Evolutionary conservation across 495 filamentous ascomycete genomes (phyloP), one percentile per base, ranked within the genome.

Genomic region (Penicillium tannophilum): DNA sequence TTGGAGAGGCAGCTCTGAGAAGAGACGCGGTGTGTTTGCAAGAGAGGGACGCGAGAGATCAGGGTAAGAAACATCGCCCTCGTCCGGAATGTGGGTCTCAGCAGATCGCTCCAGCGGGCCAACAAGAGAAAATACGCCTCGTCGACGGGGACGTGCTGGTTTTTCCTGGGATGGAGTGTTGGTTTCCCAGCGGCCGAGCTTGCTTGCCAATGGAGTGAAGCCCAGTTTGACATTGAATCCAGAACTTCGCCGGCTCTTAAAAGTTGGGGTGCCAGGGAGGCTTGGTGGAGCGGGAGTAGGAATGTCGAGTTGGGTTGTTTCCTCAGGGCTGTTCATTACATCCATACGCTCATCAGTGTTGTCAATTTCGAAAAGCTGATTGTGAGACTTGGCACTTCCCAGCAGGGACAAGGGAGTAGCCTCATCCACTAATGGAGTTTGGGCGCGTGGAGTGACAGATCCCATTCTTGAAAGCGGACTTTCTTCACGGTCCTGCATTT

Each of bases 191-290:
- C 76, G 71, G 55, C 73, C 80, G 7, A 91, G 69, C 57, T 87
- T 82, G 8, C 78, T 68, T 20, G 85, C 83, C 17, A 90, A 69
- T 12, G 86, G 82, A 3, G 86, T 88, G 48, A 90, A 86, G 16
- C 82, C 83, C 39, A 84, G 55, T 35, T 64, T 45, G 53, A 66
- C 46, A 55, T 69, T 70, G 43, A 62, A 64, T 54, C 64, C 54
- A 56, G 66, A 56, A 59, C 58, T 66, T 47, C 51, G 65, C 61
- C 72, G 35, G 49, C 61, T 56, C 44, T n/a, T 30, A 23, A 44
- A 23, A 24, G 50, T 49, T 1, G 68, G 68, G 2, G 63, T 67
- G 55, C 68, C 54, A 51, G 66, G 55, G 39, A 58, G 56, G 11
- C 65, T 69, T 39, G 69, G 66, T 12, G 51, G 47, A 8, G 47